A percentile compares a stretch with the other conserved stretches of the same genome.
Conservation (phyloP, 2,329 filamentous ascomycete genomes). For the Curvularia lunata region DNA sequence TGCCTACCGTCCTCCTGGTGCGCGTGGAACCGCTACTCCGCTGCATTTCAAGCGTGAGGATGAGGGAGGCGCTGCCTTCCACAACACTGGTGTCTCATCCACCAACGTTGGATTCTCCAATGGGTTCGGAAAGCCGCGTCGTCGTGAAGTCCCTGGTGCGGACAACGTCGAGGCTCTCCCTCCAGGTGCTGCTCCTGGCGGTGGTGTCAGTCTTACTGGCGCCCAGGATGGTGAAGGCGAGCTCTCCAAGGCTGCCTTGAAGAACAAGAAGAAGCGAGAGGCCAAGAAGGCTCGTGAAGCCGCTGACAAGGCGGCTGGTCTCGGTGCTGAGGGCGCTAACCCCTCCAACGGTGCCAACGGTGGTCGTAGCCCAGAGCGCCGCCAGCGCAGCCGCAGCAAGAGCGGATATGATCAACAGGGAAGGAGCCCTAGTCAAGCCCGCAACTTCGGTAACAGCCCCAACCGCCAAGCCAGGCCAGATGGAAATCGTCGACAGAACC, state of each 20-base stretch:
- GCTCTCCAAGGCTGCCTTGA: conserved; percentile 81
- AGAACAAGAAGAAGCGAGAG: conserved; percentile 98
- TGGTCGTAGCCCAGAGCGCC: conserved; percentile 70
- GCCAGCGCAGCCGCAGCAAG: conserved; percentile 61
- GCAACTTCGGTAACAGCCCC: conserved; percentile 42
- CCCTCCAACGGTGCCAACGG: conserved; percentile 35
- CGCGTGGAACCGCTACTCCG: conserved; percentile 85
- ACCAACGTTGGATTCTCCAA: conserved; percentile 64
- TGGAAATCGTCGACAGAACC: conserved; percentile 33
- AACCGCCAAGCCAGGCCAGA: conserved; percentile 41
- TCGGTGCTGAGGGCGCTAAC: conserved; percentile 40
- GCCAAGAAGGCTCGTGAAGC: conserved; percentile 89
- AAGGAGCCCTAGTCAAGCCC: conserved; percentile 43
- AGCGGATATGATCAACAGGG: conserved; percentile 35
- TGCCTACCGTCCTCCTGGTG: conserved; percentile 93
- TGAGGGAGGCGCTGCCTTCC: conserved; percentile 88
- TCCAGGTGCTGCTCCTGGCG: conserved; percentile 72
- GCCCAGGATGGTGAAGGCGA: conserved; percentile 73
- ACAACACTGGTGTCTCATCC: conserved; percentile 78
- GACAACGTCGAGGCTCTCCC: conserved; percentile 70
- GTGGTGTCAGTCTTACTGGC: conserved; percentile 69
- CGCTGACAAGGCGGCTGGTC: conserved; percentile 59
- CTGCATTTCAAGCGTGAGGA: conserved; percentile 97
- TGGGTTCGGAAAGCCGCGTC: conserved; percentile 76
- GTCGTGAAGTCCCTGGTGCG: conserved; percentile 85